Evolutionary conservation across 495 filamentous ascomycete species (phyloP), one percentile per base, ranked within the genome.

Genomic region (Penicillium lividum): DNA sequence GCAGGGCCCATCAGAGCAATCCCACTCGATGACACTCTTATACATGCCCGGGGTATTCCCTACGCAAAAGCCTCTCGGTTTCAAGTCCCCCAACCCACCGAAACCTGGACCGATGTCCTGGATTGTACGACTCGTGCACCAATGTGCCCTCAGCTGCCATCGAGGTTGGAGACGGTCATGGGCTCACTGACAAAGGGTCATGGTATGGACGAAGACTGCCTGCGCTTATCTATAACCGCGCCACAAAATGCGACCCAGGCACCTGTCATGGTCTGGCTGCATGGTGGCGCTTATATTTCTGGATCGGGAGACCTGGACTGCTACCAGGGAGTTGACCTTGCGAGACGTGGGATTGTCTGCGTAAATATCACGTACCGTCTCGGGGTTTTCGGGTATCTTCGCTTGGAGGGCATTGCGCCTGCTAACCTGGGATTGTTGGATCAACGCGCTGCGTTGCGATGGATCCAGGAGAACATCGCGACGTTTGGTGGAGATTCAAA

Each of bases 401-500:
- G 77, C 6, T 79, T 81, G 2, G 77, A 77, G 4, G 80, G 33
- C 33, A 36, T 36, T 36, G 33, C 33, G 13, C 33, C 33, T 8
- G 33, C 33, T 11, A 62, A 77, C 47, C 57, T 75, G 4, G 69
- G 69, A 2, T 44, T 82, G 6, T 70, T 75, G n/a, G 74, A 77
- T 49, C 68, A 73, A 57, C 68, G 72, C 25, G 66, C 57, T 13
- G 73, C 72, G 1, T 61, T 77, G 8, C 64, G 75, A 57, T 83
- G 80, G 80, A 72, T 81, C 5, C 78, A 80, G 46, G 65, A 69
- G 29, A 74, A 82, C 52, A 80, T 83, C 52, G 51, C 56, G 36
- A 63, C 74, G 0, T 73, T 82, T 33, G 79, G 78, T 16, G 80
- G 80, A 3, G 73, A 79, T 61, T 68, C 75, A 15, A 55, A 57